phyloP scores from a whole-genome alignment of 305 asterid species.

The Petunia hybrid region DNA sequence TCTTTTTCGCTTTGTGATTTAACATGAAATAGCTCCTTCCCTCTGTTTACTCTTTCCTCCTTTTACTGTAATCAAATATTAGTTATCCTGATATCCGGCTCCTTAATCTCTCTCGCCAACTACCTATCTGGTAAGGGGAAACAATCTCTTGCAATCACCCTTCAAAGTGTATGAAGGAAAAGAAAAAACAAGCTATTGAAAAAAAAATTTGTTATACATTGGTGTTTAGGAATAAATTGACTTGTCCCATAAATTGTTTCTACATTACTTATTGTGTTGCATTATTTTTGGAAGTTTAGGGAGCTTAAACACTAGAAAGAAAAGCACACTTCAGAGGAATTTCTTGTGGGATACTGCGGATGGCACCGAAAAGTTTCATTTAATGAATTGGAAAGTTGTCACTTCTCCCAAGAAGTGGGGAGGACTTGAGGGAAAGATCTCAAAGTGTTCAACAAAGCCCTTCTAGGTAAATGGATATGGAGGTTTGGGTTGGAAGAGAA shows the following conservation, averaged over 20 bases:
- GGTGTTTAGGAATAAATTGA: not conserved
- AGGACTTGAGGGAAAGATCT: no score
- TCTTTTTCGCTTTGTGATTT: not conserved
- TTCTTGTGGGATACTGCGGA: no score
- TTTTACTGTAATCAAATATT: not conserved
- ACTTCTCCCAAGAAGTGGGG: no score
- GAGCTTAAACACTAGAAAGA: not conserved
- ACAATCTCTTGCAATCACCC: not conserved
- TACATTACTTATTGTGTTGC: conserved; percentile 1
- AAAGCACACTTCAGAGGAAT: not conserved
- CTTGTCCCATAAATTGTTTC: not conserved
- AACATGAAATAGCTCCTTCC: not conserved
- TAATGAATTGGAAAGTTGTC: no score
- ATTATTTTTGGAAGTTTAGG: not conserved
- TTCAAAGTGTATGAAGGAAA: not conserved
- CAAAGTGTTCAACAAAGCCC: no score
- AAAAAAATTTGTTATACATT: conserved; percentile 3
- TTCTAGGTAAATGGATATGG: no score
- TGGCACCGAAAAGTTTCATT: no score
- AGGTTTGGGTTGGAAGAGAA: no score
- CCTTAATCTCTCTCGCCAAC: not conserved
- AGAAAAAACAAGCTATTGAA: not conserved
- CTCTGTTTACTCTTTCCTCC: not conserved
- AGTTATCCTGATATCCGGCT: conserved; percentile 15
- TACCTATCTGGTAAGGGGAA: not conserved